Base-by-base conservation (phyloP, 371 early-diverging fungal species). In the Syncephalis plumigaleata region DNA sequence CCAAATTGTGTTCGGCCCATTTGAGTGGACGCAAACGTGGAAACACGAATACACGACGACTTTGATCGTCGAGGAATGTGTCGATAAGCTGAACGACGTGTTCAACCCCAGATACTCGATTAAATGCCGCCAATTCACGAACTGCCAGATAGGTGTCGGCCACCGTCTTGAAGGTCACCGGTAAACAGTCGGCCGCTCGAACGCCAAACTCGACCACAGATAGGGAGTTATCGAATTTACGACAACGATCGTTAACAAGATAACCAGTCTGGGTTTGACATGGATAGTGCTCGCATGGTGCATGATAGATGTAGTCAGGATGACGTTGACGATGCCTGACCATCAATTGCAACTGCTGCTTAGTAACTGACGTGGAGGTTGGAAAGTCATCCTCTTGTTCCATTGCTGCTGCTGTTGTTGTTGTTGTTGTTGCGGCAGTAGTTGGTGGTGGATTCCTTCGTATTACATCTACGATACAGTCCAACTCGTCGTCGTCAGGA, bases 151-250 rank as follows among this genome's bases (percentile, higher is more conserved):
- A 61, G 0, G 55, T 57, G 43, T 66, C 60, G 40, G 58, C 57
- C 39, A 77, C 70, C 8, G 74, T 73, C 56, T 77, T 77, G 54
- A 77, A 73, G 25, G 70, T 73, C 21, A 77, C 57, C n/a, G 70
- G 67, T 51, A 55, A 61, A 49, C 62, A 67, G 36, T 69, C 70
- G 22, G 61, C 56, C 21, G 67, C 60, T 44, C 72, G 64, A 51
- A 70, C 65, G 25, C 75, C 77, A 53, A 72, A 71, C 55, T 73
- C 74, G 49, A 77, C 56, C 18, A 55, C 55, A 1, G 61, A 60
- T 36, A 60, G 40, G 25, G 52, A 57, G 43, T 57, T 57, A 57
- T 60, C 52, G 47, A 55, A 53, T 39, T 60, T 60, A 16, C 55
- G 57, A 51, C 56, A 55, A 55, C 55, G 56, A 53, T 60, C 61